These are phyloP conservation scores for Fusarium cicatricum DNA, from an alignment of 2,329 filamentous ascomycete genomes.

Conservation along the genomic window DNA sequence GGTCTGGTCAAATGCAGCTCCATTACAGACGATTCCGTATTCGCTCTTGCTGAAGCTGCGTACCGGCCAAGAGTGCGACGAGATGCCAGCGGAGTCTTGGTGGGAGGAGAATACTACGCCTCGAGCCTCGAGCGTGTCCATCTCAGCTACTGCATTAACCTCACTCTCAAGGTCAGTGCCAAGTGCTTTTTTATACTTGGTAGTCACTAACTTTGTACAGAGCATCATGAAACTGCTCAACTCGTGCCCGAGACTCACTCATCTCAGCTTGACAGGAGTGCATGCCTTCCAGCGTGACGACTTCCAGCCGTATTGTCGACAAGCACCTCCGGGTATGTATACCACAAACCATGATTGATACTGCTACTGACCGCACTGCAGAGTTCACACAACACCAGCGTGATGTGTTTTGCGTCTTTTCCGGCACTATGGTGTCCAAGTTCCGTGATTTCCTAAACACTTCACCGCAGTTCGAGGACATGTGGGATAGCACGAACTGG, in stretches of 20 bases:
- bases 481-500: constrained; percentile 46
- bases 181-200: neutral
- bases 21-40: constrained; percentile 90
- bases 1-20: constrained; percentile 91
- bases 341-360: neutral
- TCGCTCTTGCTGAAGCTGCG: constrained; percentile 79
- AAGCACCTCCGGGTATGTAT: constrained; percentile 74
- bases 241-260: constrained; percentile 89
- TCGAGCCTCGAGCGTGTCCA: constrained; percentile 90
- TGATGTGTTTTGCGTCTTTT: constrained; percentile 97
- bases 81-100: constrained; percentile 57
- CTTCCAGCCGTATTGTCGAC: constrained; percentile 83
- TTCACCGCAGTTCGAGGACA: constrained; percentile 55
- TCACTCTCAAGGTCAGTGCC: constrained; percentile 78
- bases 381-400: constrained; percentile 97
- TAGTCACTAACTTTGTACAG: constrained; percentile 55
- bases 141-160: constrained; percentile 89
- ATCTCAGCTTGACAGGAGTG: constrained; percentile 93
- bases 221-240: constrained; percentile 91
- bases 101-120: constrained; percentile 62
- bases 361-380: constrained; percentile 45
- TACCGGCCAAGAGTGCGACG: constrained; percentile 59
- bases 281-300: constrained; percentile 88
- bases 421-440: constrained; percentile 79
- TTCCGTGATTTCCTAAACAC: constrained; percentile 81